These are phyloP conservation scores for Spirogloea muscicola DNA, from an alignment of 139 green algal genomes.

Conservation along the genomic window DNA sequence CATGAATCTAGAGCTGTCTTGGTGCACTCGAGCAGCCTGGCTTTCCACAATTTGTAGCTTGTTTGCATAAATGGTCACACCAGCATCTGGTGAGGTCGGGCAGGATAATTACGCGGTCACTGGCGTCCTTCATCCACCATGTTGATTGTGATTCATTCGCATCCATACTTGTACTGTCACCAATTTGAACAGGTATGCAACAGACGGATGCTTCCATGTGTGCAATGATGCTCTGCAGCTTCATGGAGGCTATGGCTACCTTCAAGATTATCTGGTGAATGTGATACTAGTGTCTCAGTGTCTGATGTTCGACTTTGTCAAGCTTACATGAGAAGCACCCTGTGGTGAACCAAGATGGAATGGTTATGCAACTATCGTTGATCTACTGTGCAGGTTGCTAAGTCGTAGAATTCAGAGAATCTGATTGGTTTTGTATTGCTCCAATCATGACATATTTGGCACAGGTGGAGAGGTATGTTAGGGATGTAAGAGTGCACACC, in stretches of 20 bases:
- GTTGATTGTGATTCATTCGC: not conserved
- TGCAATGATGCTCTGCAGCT: slow-evolving; percentile 70
- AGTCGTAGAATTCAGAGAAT: not conserved
- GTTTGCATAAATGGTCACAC: not conserved
- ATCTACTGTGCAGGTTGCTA: not conserved
- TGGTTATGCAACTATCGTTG: not conserved
- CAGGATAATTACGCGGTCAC: too few species aligned
- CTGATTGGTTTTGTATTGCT: not conserved
- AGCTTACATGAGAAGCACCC: not conserved
- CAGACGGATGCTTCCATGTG: slow-evolving; percentile 68
- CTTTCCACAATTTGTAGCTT: not conserved
- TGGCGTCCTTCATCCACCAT: too few species aligned
- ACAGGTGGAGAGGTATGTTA: slow-evolving; percentile 64
- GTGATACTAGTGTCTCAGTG: not conserved
- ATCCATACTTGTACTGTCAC: not conserved
- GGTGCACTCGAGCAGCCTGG: not conserved
- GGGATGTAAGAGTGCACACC: slow-evolving; percentile 76
- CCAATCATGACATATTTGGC: not conserved
- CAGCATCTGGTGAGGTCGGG: not conserved
- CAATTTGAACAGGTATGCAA: slow-evolving; percentile 58
- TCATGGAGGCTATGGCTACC: slow-evolving; percentile 75
- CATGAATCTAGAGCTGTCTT: not conserved
- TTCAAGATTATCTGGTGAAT: slow-evolving; percentile 62
- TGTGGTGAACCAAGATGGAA: not conserved
- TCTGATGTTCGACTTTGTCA: not conserved